phyloP scores from a whole-genome alignment of 305 asterid genomes.

The Solanum hybrid region DNA sequence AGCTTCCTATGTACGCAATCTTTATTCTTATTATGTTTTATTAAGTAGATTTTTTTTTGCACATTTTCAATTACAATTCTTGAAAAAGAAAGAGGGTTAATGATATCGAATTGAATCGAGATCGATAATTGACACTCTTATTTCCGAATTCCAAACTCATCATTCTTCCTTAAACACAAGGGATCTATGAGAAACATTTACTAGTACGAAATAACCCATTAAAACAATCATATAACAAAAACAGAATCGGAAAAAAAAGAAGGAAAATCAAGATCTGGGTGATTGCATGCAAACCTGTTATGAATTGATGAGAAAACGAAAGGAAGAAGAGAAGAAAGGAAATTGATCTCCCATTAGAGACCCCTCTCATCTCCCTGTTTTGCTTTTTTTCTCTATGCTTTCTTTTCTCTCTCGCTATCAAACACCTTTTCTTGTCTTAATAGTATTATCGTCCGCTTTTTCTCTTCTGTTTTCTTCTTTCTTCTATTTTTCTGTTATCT shows the following conservation, averaged over 20 bases:
- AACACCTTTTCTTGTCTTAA: not conserved
- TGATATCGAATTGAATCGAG: not conserved
- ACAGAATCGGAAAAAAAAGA: not conserved
- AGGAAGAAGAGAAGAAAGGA: slow-evolving; percentile 36
- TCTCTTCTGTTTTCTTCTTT: not conserved
- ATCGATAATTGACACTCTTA: not conserved
- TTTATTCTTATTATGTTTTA: not conserved
- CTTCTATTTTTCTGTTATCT: not conserved
- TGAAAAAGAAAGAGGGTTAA: not conserved
- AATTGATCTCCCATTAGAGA: slow-evolving; percentile 30
- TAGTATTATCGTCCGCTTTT: not conserved
- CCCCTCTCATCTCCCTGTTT: slow-evolving; percentile 40
- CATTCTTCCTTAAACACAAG: not conserved
- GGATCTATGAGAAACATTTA: not conserved
- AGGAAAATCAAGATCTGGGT: not conserved
- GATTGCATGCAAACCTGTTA: slow-evolving; percentile 38
- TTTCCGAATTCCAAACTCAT: not conserved
- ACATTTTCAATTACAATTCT: not conserved
- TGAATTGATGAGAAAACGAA: slow-evolving; percentile 34
- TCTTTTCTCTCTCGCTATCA: not conserved
- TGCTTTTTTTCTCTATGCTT: not conserved
- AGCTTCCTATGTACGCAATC: not conserved
- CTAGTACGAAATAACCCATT: not conserved
- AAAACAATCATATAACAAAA: not conserved
- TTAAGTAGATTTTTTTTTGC: not conserved